Evolutionary conservation across 306 rosid species (phyloP), one percentile per base, ranked within the genome.

Genomic region (Echinosophora koreensis): DNA sequence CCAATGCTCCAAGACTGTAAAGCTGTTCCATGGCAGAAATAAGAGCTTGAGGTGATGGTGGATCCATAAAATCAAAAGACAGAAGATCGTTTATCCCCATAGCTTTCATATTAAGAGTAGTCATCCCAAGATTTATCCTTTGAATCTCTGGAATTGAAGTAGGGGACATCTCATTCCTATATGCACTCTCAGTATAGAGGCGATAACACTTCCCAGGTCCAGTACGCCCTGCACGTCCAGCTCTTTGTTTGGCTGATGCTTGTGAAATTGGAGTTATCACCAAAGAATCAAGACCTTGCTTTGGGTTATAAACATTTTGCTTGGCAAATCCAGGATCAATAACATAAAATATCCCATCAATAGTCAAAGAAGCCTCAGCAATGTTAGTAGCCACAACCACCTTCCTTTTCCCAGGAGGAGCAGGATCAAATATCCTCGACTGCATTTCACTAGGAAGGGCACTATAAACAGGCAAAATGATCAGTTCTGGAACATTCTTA

Each of bases 361-460:
- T 91, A 34, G 96, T 91, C 84, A 93, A 87, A 15, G 96, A 90
- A 52, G 98, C 92, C 85, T 93, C 97, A 4, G 98, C 96, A 84
- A 93, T 91, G 69, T 93, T 93, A 32, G 98, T 93, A 50, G 98
- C 96, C 82, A 93, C 97, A 15, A 93, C 92, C 82, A 93, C 93
- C 79, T 91, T 90, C 71, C 97, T 87, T 86, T 91, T 93, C 69
- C 96, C 97, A 2, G 96, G 93, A 52, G 98, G 98, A 49, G 97
- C 89, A 41, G 96, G 94, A 0, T 91, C 94, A 74, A 93, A 93
- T 76, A 91, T 93, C 84, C 91, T 87, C 4, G 96, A 87, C 58
- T 93, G 97, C 97, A 88, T 89, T 78, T 88, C 96, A 86, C 93
- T 88, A 17, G 91, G 98, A 64, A 90, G 92, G 16, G 97, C 97